Evolutionary conservation across 148 eudicot genomes (phyloP), one percentile per base, ranked within the genome.

Genomic region (Vaccinium vitisidaea): DNA sequence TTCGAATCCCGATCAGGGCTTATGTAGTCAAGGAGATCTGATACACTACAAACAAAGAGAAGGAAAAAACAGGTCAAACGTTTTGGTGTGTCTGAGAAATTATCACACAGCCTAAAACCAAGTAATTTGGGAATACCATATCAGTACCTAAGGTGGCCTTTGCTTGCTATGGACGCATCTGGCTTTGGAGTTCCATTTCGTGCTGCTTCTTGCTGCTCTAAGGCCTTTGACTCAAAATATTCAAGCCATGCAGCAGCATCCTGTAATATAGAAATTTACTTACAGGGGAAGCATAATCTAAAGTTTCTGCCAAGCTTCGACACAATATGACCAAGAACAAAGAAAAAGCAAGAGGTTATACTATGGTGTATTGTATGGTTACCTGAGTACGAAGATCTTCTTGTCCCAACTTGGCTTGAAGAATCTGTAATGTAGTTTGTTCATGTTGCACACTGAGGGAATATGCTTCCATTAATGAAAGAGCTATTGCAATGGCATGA

Each of bases 231-330:
- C 87, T 97, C 98, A 83, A 97, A 97, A 88, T 97, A 97, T 86
- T 97, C 98, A 27, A 97, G 96, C 99, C 99, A 97, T 59, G 99
- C 99, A 84, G 98, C 99, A 76, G 99, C 98, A 90, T 97, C 99
- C 99, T 97, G 95, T 84, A 86, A 54, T 55, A 25, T 69, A 25
- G 18, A 69, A 27, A 69, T 69, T 69, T 27, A 65, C 23, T 65
- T 65, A 65, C 30, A 27, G 6, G 27, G 63, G 36, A 69, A 50
- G 11, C 19, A 16, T 56, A 80, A 53, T 82, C 30, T 82, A 53
- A 49, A 8, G 30, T 30, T 14, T 27, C 49, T 49, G n/a, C 67
- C 48, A 82, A 82, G 46, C 43, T 14, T 67, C 49, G 13, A 82
- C 15, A 23, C 61, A 23, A 81, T 13, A 23, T 5, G 39, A 69